phyloP scores from a whole-genome alignment of 495 filamentous ascomycete species.

The Schizothecium vesticola region DNA sequence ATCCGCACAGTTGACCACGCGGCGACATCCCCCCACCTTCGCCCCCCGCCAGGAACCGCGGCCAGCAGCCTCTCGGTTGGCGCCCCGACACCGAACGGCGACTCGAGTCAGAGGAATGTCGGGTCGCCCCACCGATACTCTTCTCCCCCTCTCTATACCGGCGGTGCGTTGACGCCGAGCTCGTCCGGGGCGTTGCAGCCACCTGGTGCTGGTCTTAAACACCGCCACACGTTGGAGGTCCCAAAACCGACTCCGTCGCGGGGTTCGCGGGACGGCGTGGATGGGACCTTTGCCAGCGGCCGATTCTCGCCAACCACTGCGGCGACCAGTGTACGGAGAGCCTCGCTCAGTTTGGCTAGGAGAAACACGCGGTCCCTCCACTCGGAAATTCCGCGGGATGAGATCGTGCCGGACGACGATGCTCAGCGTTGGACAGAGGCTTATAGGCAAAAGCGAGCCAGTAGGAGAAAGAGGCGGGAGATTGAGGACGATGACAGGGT shows the following conservation, averaged over 20 bases:
- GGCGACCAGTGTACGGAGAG: constrained; percentile 55
- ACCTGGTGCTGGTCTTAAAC: constrained; percentile 52
- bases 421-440: constrained; percentile 88
- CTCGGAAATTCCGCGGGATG: constrained; percentile 76
- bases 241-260: constrained; percentile 51
- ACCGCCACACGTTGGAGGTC: constrained; percentile 89
- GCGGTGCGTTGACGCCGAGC: constrained; percentile 36
- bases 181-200: constrained; percentile 42
- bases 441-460: constrained; percentile 83
- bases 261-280: constrained; percentile 54
- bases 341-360: constrained; percentile 75
- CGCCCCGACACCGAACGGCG: constrained; percentile 38
- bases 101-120: constrained; percentile 36
- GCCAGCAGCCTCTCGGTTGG: constrained; percentile 31
- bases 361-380: constrained; percentile 78
- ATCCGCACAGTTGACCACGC: constrained; percentile 26
- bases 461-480: constrained; percentile 71
- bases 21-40: constrained; percentile 9
- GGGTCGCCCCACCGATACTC: constrained; percentile 61
- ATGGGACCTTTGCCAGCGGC: constrained; percentile 64
- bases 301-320: constrained; percentile 73
- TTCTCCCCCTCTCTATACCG: constrained; percentile 60
- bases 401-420: constrained; percentile 78
- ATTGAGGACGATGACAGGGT: constrained; percentile 92
- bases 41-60: not conserved